Evolutionary conservation across 2,329 filamentous ascomycete species (phyloP), one percentile per base, ranked within the genome.

Genomic region (Colletotrichum sojae): DNA sequence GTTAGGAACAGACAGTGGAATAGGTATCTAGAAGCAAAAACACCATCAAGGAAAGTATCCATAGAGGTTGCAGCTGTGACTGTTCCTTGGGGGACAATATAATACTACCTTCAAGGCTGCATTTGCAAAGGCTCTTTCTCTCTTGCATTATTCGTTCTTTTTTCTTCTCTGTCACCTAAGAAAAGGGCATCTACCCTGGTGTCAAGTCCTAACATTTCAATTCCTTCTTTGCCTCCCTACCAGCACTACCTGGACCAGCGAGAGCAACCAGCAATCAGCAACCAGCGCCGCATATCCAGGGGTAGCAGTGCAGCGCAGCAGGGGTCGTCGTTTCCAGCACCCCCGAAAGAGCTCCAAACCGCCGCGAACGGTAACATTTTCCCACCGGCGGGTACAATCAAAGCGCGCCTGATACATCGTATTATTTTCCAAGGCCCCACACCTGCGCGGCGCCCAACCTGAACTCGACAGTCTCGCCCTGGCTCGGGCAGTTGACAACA

Each of bases 361-460:
- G 54, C 54, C 66, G 66, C 66, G 54, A 68, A 68, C 54, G 61
- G 66, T 68, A 65, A 51, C 63, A 66, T 66, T 66, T 45, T 69
- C 62, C 67, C 67, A 67, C 56, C 58, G 52, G 46, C 48, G 48
- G 46, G 40, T 31, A 51, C 36, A 36, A 60, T 69, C 55, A 56
- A 66, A 66, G 66, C 66, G 51, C 62, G 66, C 66, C 66, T 69
- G 66, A 66, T 66, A 69, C 62, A 66, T 61, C 67, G 55, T 66
- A 66, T 66, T 61, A 39, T 66, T 69, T 66, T 69, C 31, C 49
- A 12, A 49, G 66, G 62, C 67, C 61, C 67, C 67, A 69, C 67
- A 66, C 62, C 62, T 36, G 20, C 49, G 39, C 60, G 36, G 43
- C 62, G 62, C 62, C 57, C 58, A 45, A 60, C 55, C 43, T 46